These are phyloP conservation scores for Lactarius deliciosus DNA, from an alignment of 768 basidiomycete species.

Conservation along the genomic window DNA sequence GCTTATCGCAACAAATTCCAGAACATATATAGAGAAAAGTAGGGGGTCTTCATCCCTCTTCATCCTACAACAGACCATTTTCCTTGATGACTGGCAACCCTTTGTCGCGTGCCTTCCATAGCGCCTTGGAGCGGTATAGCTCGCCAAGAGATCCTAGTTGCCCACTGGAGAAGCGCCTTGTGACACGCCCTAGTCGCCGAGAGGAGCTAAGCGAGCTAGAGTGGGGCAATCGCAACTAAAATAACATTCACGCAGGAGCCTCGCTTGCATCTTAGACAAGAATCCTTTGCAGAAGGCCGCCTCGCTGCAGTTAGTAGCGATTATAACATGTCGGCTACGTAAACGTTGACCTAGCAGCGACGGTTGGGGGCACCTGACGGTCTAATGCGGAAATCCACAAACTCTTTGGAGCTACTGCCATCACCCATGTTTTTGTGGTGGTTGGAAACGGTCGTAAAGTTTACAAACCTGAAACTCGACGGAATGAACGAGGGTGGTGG, in stretches of 20 bases:
- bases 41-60: background rate
- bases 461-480: slow-evolving; percentile 23
- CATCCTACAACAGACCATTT: background rate
- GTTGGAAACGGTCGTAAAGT: slow-evolving; percentile 20
- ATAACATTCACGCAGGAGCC: slow-evolving; percentile 17
- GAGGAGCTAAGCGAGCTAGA: slow-evolving; percentile 8
- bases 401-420: slow-evolving; percentile 10
- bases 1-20: background rate
- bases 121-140: background rate
- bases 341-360: slow-evolving; percentile 23
- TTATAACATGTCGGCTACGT: slow-evolving; percentile 26
- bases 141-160: slow-evolving; percentile 12
- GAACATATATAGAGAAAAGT: background rate
- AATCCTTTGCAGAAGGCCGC: slow-evolving; percentile 28
- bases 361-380: slow-evolving; percentile 12
- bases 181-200: slow-evolving; percentile 1
- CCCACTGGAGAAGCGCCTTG: background rate
- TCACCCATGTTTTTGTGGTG: slow-evolving; percentile 17
- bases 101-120: slow-evolving; percentile 15
- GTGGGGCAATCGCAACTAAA: slow-evolving; percentile 12
- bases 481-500: slow-evolving; percentile 20
- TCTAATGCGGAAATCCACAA: slow-evolving; percentile 19
- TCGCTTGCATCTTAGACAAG: slow-evolving; percentile 17
- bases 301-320: slow-evolving; percentile 26
- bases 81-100: background rate